Conservation (phyloP, 2,329 filamentous ascomycete species). For the Boeremia exigua region DNA sequence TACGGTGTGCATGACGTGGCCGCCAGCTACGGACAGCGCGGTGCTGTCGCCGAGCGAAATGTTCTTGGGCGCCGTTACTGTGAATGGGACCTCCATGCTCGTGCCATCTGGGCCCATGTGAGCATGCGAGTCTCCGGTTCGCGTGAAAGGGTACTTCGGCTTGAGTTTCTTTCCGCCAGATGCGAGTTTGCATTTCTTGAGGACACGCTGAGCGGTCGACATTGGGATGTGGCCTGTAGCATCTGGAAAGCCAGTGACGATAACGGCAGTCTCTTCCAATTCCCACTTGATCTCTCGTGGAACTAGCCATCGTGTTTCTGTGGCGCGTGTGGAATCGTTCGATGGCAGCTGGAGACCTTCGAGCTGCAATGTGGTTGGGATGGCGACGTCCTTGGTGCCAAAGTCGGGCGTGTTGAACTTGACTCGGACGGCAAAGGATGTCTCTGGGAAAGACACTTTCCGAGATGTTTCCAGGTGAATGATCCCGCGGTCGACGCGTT, state of each 20-base stretch:
- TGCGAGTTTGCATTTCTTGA: conserved; percentile 6
- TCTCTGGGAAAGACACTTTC: conserved; percentile 12
- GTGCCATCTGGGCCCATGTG: background rate
- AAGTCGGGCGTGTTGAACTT: conserved; percentile 2
- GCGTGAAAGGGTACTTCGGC: conserved; percentile 8
- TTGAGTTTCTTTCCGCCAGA: conserved; percentile 13
- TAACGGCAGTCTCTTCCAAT: conserved; percentile 4
- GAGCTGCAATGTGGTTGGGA: conserved; percentile 9
- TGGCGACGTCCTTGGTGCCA: background rate
- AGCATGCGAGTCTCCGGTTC: conserved; percentile 1
- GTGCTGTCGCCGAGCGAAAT: conserved; percentile 2
- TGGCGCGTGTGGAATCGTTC: conserved; percentile 6
- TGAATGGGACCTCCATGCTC: conserved; percentile 3
- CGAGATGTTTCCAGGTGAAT: conserved; percentile 8
- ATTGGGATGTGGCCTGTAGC: conserved; percentile 14
- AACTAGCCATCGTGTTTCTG: conserved; percentile 13
- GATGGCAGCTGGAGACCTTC: conserved; percentile 2
- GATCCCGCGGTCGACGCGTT: background rate
- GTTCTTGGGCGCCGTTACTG: background rate
- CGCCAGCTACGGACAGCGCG: conserved; percentile 8
- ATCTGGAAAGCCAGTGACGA: conserved; percentile 10
- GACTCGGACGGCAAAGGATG: conserved; percentile 7
- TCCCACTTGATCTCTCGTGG: conserved; percentile 13
- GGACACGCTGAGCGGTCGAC: background rate
- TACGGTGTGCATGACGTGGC: conserved; percentile 10